These are phyloP conservation scores for Excoecaria cochinchinensis DNA, from an alignment of 345 rosid genomes.

Conservation along the genomic window DNA sequence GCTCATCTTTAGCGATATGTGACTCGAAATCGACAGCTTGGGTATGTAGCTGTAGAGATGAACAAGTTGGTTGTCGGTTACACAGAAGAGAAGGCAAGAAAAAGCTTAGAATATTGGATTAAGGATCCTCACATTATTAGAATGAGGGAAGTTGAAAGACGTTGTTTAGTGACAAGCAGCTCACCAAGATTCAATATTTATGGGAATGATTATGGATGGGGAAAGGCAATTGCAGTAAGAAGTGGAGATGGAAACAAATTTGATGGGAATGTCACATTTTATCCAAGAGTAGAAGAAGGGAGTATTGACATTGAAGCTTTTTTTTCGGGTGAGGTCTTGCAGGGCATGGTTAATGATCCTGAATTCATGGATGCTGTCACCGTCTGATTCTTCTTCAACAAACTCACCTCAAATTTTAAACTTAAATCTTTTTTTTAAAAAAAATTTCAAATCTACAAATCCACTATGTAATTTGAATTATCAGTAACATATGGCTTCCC, in stretches of 20 bases:
- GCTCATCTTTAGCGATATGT: no score
- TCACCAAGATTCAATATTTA: slow-evolving; percentile 47
- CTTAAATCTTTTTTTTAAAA: no score
- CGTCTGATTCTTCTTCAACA: no score
- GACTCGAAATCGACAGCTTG: no score
- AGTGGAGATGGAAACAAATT: slow-evolving; percentile 16
- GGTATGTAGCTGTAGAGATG: slow-evolving; percentile 13
- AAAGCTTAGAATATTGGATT: no score
- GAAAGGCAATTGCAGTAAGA: slow-evolving; percentile 35
- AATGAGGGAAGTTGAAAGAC: no score
- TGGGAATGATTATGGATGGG: slow-evolving; percentile 46
- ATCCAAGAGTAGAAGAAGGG: slow-evolving; percentile 26
- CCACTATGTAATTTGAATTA: slow-evolving; percentile 73
- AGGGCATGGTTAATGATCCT: slow-evolving; percentile 21
- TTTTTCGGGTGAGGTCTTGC: slow-evolving; percentile 16
- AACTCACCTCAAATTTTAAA: no score
- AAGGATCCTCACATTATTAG: no score
- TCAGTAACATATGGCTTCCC: slow-evolving; percentile 89
- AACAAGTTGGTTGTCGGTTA: slow-evolving; percentile 13
- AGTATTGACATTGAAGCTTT: slow-evolving; percentile 32
- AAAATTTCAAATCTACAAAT: no score
- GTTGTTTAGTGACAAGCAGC: slow-evolving; percentile 6
- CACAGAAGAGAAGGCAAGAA: no score
- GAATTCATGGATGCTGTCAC: slow-evolving; percentile 16
- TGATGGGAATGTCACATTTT: slow-evolving; percentile 24